Evolutionary conservation across 192 early-diverging fungal genomes (phyloP).

Genomic region (Phycomyces nitens): DNA sequence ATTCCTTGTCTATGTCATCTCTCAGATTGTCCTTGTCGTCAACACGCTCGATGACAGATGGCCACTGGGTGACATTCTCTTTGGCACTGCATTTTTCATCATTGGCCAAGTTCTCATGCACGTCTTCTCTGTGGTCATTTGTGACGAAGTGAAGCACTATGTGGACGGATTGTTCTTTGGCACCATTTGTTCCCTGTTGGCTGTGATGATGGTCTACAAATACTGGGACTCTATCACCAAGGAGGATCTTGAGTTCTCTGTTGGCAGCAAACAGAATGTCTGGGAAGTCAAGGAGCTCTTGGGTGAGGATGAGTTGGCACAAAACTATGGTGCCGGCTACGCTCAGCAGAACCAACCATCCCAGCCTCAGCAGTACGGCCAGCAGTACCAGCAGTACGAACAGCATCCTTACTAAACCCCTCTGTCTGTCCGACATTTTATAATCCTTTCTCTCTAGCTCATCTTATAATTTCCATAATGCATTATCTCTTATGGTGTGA

Average conservation of each 20-base stretch:
- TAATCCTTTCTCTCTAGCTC: not conserved
- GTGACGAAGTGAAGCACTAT: slow-evolving; percentile 89
- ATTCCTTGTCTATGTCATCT: slow-evolving; percentile 79
- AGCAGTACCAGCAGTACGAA: slow-evolving; percentile 32
- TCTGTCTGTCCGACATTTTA: not conserved
- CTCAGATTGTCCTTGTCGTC: slow-evolving; percentile 92
- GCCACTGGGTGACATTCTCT: slow-evolving; percentile 92
- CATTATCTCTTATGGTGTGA: slow-evolving; percentile 1
- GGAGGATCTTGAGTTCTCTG: slow-evolving; percentile 94
- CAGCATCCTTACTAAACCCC: slow-evolving; percentile 19
- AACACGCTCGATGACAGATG: slow-evolving; percentile 95
- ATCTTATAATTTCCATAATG: slow-evolving; percentile 1
- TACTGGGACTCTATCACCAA: slow-evolving; percentile 99
- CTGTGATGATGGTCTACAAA: slow-evolving; percentile 99
- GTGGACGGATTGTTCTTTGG: slow-evolving; percentile 98
- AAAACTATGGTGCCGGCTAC: slow-evolving; percentile 29
- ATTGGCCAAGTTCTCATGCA: slow-evolving; percentile 82
- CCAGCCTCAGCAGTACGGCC: slow-evolving; percentile 14
- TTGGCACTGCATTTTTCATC: slow-evolving; percentile 84
- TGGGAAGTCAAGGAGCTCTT: slow-evolving; percentile 80
- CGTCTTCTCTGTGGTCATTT: slow-evolving; percentile 78
- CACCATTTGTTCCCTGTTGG: slow-evolving; percentile 81
- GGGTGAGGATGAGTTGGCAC: slow-evolving; percentile 46
- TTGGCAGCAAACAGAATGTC: slow-evolving; percentile 70
- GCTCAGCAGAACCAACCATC: slow-evolving; percentile 23